Evolutionary conservation across 2,329 filamentous ascomycete species (phyloP), one percentile per base, ranked within the genome.

Genomic region (Neoascochyta sp.): DNA sequence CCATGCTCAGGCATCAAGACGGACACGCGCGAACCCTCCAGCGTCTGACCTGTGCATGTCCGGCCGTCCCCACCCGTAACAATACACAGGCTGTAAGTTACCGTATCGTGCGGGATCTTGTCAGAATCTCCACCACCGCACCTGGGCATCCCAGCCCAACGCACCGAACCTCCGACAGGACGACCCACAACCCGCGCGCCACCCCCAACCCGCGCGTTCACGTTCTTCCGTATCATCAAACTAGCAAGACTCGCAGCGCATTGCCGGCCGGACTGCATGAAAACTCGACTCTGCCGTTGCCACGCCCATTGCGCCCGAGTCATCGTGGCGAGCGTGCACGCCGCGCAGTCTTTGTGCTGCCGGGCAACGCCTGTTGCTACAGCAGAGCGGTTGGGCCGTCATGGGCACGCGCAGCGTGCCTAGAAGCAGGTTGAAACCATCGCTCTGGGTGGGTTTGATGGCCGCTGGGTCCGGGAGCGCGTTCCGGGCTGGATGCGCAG

Each of bases 91-190:
- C n/a, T n/a, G n/a, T n/a, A n/a, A n/a, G n/a, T n/a, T n/a, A n/a
- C n/a, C n/a, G n/a, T n/a, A n/a, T n/a, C n/a, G n/a, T n/a, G n/a
- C n/a, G n/a, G n/a, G n/a, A n/a, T n/a, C n/a, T n/a, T n/a, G n/a
- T n/a, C n/a, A n/a, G n/a, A n/a, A n/a, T n/a, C n/a, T n/a, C n/a
- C n/a, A n/a, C n/a, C n/a, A n/a, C n/a, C n/a, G n/a, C n/a, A n/a
- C n/a, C n/a, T n/a, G n/a, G 34, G 27, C 21, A 38, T 38, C 34
- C 34, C 30, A 33, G 34, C 29, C 34, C 34, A 38, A 38, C 26
- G 11, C 24, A 7, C 20, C n/a, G n/a, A 23, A 22, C 21, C 16
- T 25, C 19, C 29, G 23, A 37, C 11, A 14, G 14, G 12, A n/a
- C 5, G 34, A 24, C 23, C 34, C 34, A 37, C 29, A 25, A 29